Base-by-base conservation (phyloP, 495 filamentous ascomycete genomes). In the Chaetomium fimeti region DNA sequence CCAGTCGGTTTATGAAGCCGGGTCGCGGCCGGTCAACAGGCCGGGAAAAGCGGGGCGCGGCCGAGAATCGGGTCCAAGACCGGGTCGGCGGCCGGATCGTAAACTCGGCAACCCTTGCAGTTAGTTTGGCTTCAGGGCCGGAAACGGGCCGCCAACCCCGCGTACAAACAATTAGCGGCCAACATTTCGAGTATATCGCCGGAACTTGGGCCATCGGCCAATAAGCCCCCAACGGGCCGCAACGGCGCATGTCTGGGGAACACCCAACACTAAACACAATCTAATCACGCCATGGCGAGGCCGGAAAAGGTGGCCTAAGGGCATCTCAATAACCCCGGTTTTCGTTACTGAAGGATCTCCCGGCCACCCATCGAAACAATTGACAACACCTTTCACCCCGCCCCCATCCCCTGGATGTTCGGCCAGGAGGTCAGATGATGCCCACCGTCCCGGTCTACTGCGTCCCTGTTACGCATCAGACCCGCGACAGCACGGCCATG, bases 51-150 rank as follows among this genome's bases (percentile, higher is more conserved):
- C 47, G 63, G 63, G 57, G 45, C 36, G 28, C 27, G 47, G 20
- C 48, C 56, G 32, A 36, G 3, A 11, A 7, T 54, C 55, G 11
- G 20, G 62, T 36, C 38, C 54, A 15, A 40, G 28, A 47, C 49
- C 57, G 28, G 49, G 57, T 36, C 57, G 25, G 20, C 27, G 57
- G 36, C 63, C 63, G 38, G 42, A 60, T 47, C 28, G 20, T 57
- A 65, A 61, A 61, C 63, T 60, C 63, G 63, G 47, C 57, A 61
- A 38, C 11, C 29, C 18, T n/a, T 3, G 15, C 40, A 47, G 13
- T 24, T 13, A 49, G 47, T 64, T 60, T 53, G 11, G n/a, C 5
- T 27, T 42, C 16, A 20, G 1, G 62, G 55, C 24, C 32, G 48
- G 55, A 61, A 65, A 60, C 63, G 22, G 49, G 49, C 20, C 56